phyloP scores from a whole-genome alignment of 306 rosid species.

The Cercis canadensis region DNA sequence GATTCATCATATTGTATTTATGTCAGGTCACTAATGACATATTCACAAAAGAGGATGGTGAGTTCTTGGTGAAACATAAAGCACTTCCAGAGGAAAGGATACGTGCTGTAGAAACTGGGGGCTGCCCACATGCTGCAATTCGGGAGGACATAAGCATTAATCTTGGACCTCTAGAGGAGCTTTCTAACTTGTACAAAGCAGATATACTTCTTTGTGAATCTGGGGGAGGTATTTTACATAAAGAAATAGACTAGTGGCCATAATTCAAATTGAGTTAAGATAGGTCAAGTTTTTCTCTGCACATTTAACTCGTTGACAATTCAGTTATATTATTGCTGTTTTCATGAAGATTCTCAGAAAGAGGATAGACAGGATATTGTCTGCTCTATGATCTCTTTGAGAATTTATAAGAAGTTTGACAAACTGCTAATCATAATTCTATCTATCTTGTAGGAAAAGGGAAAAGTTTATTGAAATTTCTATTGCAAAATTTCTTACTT shows the following conservation, averaged over 20 bases:
- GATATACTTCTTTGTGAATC: constrained; percentile 98
- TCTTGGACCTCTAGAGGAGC: constrained; percentile 96
- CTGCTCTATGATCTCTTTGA: neutral
- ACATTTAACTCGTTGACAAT: neutral
- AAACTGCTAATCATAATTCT: neutral
- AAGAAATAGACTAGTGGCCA: neutral
- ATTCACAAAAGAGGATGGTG: constrained; percentile 97
- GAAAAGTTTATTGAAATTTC: neutral
- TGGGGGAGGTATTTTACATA: constrained; percentile 80
- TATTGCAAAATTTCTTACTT: neutral
- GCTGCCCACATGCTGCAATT: constrained; percentile 97
- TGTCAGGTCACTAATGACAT: constrained; percentile 94
- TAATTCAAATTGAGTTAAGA: constrained; percentile 9
- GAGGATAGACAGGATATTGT: neutral
- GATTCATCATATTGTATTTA: neutral
- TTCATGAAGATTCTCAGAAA: neutral
- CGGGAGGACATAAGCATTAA: constrained; percentile 96
- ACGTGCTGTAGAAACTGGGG: constrained; percentile 97
- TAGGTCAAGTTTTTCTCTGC: neutral
- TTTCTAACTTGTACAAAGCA: constrained; percentile 75
- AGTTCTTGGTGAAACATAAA: constrained; percentile 89
- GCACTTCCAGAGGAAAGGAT: constrained; percentile 96
- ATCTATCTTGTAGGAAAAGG: neutral
- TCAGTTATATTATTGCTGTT: neutral
- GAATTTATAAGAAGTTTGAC: too few species aligned